Conservation (phyloP, 805 yeast species). For the Diddensiella santjacobensis region DNA sequence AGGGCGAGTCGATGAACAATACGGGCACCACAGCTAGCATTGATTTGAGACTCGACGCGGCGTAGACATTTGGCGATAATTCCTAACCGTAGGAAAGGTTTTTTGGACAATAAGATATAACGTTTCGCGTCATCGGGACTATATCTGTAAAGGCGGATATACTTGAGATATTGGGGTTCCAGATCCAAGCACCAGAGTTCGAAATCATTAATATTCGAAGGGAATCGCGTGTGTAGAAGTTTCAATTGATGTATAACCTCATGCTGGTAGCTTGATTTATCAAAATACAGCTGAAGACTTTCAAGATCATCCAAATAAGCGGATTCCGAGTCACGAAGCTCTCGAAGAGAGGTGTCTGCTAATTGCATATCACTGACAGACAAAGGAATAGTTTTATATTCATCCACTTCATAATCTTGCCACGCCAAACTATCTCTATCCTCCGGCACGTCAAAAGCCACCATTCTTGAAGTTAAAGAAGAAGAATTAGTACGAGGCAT, state of each 20-base stretch:
- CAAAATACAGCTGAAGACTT: constrained; percentile 5
- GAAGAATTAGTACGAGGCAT: background rate
- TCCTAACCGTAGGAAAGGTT: constrained; percentile 18
- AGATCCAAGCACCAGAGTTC: constrained; percentile 6
- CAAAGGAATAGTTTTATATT: background rate
- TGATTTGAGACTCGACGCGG: constrained; percentile 7
- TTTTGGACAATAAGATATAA: constrained; percentile 13
- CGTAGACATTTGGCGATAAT: constrained; percentile 13
- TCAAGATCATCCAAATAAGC: constrained; percentile 10
- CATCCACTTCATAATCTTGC: background rate
- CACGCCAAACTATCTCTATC: background rate
- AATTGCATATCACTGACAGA: constrained; percentile 3
- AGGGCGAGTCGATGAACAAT: constrained; percentile 9
- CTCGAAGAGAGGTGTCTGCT: constrained; percentile 6
- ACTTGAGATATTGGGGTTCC: constrained; percentile 11
- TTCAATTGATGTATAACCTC: constrained; percentile 5
- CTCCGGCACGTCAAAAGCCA: background rate
- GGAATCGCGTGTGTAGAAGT: constrained; percentile 7
- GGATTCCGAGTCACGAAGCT: constrained; percentile 11
- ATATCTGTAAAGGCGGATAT: constrained; percentile 15
- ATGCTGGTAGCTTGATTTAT: background rate
- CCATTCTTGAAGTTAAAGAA: background rate
- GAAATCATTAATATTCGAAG: background rate
- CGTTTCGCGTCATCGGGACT: constrained; percentile 16
- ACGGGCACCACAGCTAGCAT: background rate